Base-by-base conservation (phyloP, 1,139 yeast species). In the Yamadazyma oceani region DNA sequence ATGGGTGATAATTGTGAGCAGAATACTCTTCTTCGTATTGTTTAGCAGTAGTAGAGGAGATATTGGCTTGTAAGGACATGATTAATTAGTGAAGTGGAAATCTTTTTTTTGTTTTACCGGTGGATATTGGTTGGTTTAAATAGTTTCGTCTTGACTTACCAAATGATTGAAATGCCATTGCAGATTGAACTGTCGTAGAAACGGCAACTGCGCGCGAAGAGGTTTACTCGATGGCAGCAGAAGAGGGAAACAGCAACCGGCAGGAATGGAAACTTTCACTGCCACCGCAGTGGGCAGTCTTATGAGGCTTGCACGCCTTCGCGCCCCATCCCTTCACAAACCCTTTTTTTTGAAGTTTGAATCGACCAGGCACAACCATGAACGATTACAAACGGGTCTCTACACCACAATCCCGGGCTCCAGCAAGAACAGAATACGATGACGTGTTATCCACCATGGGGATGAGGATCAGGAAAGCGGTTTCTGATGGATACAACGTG, bases 1-100 rank as follows among this genome's bases (percentile, higher is more conserved):
- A 70, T 39, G 98, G 97, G 64, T 89, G 97, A 69, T 90, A 90
- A 73, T 92, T 90, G 70, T 90, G 97, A 17, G 97, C 98, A 34
- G 96, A 88, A 68, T 85, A 88, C 46, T 84, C 67, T 42, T 77
- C 66, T 65, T 90, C 97, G 69, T 78, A 81, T 39, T 78, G 71
- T 48, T 70, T 70, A 32, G 96, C 85, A 46, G 81, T 73, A 36
- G 66, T 62, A 4, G 95, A 83, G 3, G 92, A 78, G 38, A 83
- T 65, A 48, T 69, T 32, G 30, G 40, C 34, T 14, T 39, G 39
- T 19, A 15, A 17, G 4, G 37, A 29, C 35, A 34, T 38, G 28
- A 9, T 26, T 30, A 28, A 24, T n/a, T 5, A 12, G 13, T 24
- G 26, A 24, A n/a, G n/a, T n/a, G n/a, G n/a, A n/a, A n/a, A n/a